These are phyloP conservation scores for Yamadazyma taylorii DNA, from an alignment of 1,139 yeast species.

Conservation along the genomic window DNA sequence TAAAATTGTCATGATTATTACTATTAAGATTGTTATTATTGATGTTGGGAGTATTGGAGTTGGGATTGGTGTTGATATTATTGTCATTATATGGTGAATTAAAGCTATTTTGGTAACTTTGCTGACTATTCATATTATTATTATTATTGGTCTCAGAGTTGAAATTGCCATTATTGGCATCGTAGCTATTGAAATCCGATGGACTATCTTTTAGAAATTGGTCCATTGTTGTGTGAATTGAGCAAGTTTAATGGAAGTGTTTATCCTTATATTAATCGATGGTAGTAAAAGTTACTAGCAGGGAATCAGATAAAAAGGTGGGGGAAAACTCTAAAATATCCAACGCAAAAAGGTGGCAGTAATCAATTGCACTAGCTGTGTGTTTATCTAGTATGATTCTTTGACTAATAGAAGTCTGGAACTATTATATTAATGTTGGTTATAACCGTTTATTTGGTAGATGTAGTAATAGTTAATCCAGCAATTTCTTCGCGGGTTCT, in stretches of 20 bases:
- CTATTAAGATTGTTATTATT: slow-evolving; percentile 7
- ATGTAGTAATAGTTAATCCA: too few species aligned
- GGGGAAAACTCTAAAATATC: too few species aligned
- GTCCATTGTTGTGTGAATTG: slow-evolving; percentile 38
- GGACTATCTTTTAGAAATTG: slow-evolving; percentile 42
- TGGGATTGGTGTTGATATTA: slow-evolving; percentile 6
- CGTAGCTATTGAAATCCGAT: slow-evolving; percentile 19
- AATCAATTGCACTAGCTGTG: too few species aligned
- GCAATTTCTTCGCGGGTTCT: not conserved
- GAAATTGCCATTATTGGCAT: slow-evolving; percentile 5
- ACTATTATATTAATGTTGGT: too few species aligned
- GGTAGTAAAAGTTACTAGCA: too few species aligned
- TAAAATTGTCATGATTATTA: slow-evolving; percentile 8
- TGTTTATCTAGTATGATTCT: too few species aligned
- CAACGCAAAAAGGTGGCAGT: too few species aligned
- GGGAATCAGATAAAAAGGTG: too few species aligned
- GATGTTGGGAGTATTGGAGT: slow-evolving; percentile 8
- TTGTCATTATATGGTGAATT: slow-evolving; percentile 1
- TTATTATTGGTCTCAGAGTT: not conserved
- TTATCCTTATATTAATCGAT: too few species aligned
- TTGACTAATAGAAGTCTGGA: too few species aligned
- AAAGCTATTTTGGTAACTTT: not conserved
- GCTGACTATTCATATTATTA: slow-evolving; percentile 4
- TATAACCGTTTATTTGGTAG: too few species aligned
- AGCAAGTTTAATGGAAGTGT: too few species aligned